Evolutionary conservation across 257 asterid species (phyloP).

Genomic region (Primulina tabacum): DNA sequence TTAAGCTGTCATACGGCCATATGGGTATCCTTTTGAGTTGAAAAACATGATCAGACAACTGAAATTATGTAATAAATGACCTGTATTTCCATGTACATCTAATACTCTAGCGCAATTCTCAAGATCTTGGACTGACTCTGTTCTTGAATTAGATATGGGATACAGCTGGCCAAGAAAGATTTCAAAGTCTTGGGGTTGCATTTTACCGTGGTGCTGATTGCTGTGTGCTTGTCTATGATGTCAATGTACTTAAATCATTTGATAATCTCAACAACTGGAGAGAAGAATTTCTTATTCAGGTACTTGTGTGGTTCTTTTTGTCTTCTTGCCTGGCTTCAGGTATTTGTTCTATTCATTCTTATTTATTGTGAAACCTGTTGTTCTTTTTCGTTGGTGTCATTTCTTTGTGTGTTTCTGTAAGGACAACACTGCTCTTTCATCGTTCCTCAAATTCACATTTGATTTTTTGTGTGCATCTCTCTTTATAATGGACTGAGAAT

Average conservation of each 20-base stretch:
- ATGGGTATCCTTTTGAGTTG: not conserved
- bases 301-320: conserved; percentile 22
- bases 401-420: not conserved
- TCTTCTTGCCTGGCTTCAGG: conserved; percentile 7
- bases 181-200: conserved; percentile 99
- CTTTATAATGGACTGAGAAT: not conserved
- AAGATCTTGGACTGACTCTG: conserved; percentile 16
- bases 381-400: not conserved
- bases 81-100: not conserved
- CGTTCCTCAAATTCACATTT: not conserved
- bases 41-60: conserved; percentile 3
- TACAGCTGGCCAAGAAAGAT: conserved; percentile 98
- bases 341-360: conserved; percentile 7
- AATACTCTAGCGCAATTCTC: not conserved
- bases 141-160: conserved; percentile 81
- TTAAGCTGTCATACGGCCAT: not conserved
- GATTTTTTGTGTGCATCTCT: conserved; percentile 1
- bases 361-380: conserved; percentile 13
- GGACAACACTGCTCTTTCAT: not conserved
- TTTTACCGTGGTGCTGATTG: conserved; percentile 99
- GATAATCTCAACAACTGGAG: conserved; percentile 95
- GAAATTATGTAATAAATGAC: not conserved
- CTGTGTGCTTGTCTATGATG: conserved; percentile 96
- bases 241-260: conserved; percentile 86
- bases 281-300: conserved; percentile 98